These are phyloP conservation scores for Hymenoscyphus occultus DNA, from an alignment of 2,329 filamentous ascomycete genomes.

Conservation along the genomic window DNA sequence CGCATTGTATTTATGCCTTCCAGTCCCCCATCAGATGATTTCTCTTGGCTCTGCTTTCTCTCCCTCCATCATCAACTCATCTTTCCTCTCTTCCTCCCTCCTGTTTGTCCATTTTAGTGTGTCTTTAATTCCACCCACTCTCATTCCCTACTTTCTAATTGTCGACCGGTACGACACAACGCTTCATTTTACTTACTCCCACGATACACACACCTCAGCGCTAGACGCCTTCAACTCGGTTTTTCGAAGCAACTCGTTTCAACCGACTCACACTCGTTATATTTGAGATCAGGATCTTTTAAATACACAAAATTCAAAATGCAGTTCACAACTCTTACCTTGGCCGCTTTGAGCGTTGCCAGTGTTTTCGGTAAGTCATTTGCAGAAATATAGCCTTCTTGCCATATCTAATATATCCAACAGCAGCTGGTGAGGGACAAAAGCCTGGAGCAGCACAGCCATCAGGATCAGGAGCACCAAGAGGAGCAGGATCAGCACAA, in stretches of 20 bases:
- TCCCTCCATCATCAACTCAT: conserved; percentile 1
- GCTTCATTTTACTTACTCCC: neutral
- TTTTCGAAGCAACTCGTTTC: conserved; percentile 4
- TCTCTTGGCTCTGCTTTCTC: conserved; percentile 12
- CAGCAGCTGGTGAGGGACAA: neutral
- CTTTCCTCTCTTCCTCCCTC: conserved; percentile 11
- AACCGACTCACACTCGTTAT: conserved; percentile 25
- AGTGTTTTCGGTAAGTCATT: conserved; percentile 31
- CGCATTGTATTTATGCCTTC: conserved; percentile 18
- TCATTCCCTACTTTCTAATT: conserved; percentile 28
- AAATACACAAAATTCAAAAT: conserved; percentile 28
- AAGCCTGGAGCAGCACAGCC: conserved; percentile 9
- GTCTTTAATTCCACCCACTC: conserved; percentile 15
- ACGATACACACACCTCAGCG: conserved; percentile 21
- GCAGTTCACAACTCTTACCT: conserved; percentile 33
- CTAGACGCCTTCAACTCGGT: conserved; percentile 28
- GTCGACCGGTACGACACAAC: conserved; percentile 36
- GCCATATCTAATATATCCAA: conserved; percentile 7
- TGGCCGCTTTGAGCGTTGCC: conserved; percentile 34
- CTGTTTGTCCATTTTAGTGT: conserved; percentile 14
- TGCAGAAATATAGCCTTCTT: neutral
- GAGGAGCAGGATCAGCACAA: conserved; percentile 9
- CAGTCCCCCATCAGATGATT: conserved; percentile 14
- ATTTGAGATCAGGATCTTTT: conserved; percentile 23
- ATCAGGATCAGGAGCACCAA: neutral